A percentile compares a stretch with the other conserved stretches of the same genome.
Evolutionary conservation across 2,329 filamentous ascomycete species (phyloP).

Genomic region (Talaromyces marneffei): DNA sequence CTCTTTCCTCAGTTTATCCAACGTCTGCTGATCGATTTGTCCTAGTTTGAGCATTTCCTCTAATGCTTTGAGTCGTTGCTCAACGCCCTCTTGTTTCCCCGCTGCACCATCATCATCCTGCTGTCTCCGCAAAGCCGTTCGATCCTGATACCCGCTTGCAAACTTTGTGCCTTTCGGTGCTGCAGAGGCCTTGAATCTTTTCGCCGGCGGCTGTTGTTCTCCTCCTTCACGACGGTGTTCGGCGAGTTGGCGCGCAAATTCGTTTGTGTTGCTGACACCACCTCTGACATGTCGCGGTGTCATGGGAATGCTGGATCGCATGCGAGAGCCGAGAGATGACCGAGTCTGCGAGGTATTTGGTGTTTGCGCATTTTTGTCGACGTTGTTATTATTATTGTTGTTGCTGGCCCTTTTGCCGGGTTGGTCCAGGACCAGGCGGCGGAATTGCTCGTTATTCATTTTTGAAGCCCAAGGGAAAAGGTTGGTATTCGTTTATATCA

Average conservation of each 20-base stretch:
- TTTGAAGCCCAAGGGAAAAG: too few species aligned
- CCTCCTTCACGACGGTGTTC: conserved; percentile 57
- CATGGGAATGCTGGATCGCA: conserved; percentile 82
- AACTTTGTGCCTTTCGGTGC: conserved; percentile 79
- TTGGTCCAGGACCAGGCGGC: conserved; percentile 64
- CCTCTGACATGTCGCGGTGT: conserved; percentile 72
- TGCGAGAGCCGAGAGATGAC: conserved; percentile 59
- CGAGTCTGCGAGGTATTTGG: conserved; percentile 5
- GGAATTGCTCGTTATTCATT: conserved; percentile 97
- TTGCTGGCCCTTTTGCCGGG: conserved; percentile 20
- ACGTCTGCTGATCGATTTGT: conserved; percentile 74
- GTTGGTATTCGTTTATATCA: background rate
- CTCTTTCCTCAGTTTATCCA: conserved; percentile 66
- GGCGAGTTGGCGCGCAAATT: conserved; percentile 80
- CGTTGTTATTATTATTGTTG: background rate
- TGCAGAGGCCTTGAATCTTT: conserved; percentile 67
- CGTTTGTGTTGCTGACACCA: conserved; percentile 31
- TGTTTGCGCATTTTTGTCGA: conserved; percentile 1
- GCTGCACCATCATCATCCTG: conserved; percentile 46
- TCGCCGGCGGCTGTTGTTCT: conserved; percentile 50
- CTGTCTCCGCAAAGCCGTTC: conserved; percentile 57
- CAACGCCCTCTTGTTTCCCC: conserved; percentile 49
- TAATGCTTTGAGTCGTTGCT: conserved; percentile 65
- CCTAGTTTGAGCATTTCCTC: conserved; percentile 77
- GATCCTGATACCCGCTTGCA: conserved; percentile 75